Base-by-base conservation (phyloP, 805 yeast genomes). In the Wickerhamomyces xylosicus region DNA sequence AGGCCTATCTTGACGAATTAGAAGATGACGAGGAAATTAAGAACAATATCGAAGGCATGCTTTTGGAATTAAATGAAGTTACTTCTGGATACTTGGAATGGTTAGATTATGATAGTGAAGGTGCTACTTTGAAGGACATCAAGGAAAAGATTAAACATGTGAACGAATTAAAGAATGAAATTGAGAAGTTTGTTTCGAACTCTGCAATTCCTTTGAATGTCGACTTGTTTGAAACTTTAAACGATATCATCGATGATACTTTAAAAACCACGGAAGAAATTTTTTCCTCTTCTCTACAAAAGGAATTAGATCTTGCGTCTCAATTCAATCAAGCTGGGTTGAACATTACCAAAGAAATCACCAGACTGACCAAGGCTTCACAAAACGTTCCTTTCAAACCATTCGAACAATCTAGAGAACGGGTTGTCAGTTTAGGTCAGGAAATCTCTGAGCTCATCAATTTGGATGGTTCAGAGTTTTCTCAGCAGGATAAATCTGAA, bases 81-180 rank as follows among this genome's bases (percentile, higher is more conserved):
- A 72, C 80, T 4, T 41, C 63, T 14, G 77, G 73, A 10, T 59
- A 66, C 19, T 60, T 83, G 35, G 90, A 81, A 42, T 85, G 95
- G 95, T 62, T 86, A 31, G 95, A 85, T 37, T 75, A 72, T 49
- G 86, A 77, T 15, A 69, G 85, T 29, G 82, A 72, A 39, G 64
- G 61, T 18, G 71, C 83, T 1, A 45, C 57, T 1, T 35, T 59
- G 11, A 53, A 61, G 18, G 71, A 62, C 2, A 55, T 76, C 19
- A 54, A 58, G 17, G 51, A 53, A 3, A 70, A 56, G 47, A 46
- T 53, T 5, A 37, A 43, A 1, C 43, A 41, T 10, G 44, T 64
- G 3, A 45, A 56, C 8, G 45, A 41, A 1, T 44, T 59, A 17
- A 56, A 53, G 34, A 47, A 46, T 15, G 60, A 57, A 36, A 53